phyloP scores from a whole-genome alignment of 495 filamentous ascomycete species.

The Penicillium chermesinum region DNA sequence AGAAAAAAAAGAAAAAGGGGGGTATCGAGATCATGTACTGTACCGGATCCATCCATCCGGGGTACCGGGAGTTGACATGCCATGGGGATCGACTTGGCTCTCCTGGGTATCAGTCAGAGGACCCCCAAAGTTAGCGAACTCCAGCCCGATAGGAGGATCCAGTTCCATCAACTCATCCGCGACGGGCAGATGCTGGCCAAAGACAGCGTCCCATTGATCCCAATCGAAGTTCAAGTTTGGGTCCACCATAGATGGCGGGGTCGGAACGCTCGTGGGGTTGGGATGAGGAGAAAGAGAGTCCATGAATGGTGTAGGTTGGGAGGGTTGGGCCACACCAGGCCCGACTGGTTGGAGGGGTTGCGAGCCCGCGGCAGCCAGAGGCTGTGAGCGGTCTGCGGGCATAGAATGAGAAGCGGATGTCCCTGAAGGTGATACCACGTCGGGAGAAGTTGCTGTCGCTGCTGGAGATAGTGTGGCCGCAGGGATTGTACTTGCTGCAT shows the following conservation, averaged over 20 bases:
- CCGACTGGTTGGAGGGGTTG: neutral
- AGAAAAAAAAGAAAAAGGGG: too few relatives aligned
- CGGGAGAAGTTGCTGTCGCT: slow-evolving; percentile 11
- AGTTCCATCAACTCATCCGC: slow-evolving; percentile 44
- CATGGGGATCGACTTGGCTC: slow-evolving; percentile 3
- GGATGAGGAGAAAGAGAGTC: slow-evolving; percentile 21
- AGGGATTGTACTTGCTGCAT: slow-evolving; percentile 7
- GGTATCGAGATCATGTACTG: too few relatives aligned
- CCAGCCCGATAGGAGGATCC: slow-evolving; percentile 38
- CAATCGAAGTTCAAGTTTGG: slow-evolving; percentile 45
- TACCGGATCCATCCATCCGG: slow-evolving; percentile 9
- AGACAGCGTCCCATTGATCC: slow-evolving; percentile 50
- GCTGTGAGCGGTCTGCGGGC: slow-evolving; percentile 5
- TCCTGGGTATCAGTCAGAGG: slow-evolving; percentile 1
- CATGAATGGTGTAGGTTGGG: slow-evolving; percentile 17
- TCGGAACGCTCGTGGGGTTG: slow-evolving; percentile 23
- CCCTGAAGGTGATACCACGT: slow-evolving; percentile 5
- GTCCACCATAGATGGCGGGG: slow-evolving; percentile 42
- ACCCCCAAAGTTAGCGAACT: slow-evolving; percentile 28
- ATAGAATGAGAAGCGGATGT: slow-evolving; percentile 4
- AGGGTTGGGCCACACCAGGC: neutral
- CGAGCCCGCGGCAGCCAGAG: slow-evolving; percentile 1
- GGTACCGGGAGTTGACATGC: neutral
- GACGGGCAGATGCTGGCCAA: slow-evolving; percentile 44
- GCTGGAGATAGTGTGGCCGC: neutral